These are phyloP conservation scores for Phytophthora vignae DNA, from an alignment of 352 stramenopile species.

Conservation along the genomic window DNA sequence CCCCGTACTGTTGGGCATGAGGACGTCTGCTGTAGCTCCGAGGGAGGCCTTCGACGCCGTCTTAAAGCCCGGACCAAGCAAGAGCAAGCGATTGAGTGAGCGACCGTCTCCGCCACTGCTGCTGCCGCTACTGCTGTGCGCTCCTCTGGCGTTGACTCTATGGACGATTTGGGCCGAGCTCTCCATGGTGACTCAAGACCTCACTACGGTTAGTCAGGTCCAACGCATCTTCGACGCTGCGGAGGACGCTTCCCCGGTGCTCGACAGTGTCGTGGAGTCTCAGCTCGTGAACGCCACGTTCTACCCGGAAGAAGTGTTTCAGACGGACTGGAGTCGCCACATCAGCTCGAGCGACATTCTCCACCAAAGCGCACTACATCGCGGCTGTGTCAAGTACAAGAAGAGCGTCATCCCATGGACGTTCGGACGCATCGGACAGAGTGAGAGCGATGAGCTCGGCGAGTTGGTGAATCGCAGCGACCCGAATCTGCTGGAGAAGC, in stretches of 20 bases:
- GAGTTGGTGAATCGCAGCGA: conserved; percentile 40
- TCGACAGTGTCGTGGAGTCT: conserved; percentile 14
- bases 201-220: conserved; percentile 7
- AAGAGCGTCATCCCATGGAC: conserved; percentile 51
- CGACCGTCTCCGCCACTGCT: conserved; percentile 9
- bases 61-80: neutral
- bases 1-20: conserved; percentile 5
- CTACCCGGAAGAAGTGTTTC: conserved; percentile 44
- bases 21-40: conserved; percentile 19
- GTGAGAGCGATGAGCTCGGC: conserved; percentile 3
- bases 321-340: conserved; percentile 38
- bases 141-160: conserved; percentile 16
- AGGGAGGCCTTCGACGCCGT: conserved; percentile 4
- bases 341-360: conserved; percentile 41
- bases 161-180: conserved; percentile 30
- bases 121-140: conserved; percentile 25
- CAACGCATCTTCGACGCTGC: conserved; percentile 30
- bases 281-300: conserved; percentile 39
- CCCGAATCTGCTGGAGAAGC: conserved; percentile 47
- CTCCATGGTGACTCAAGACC: conserved; percentile 9
- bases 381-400: conserved; percentile 50
- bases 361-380: conserved; percentile 49
- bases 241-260: conserved; percentile 22
- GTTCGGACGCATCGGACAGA: conserved; percentile 46
- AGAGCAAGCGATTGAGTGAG: conserved; percentile 3